phyloP scores from a whole-genome alignment of 1,284 basidiomycete genomes.

The Fomitopsis palustris region DNA sequence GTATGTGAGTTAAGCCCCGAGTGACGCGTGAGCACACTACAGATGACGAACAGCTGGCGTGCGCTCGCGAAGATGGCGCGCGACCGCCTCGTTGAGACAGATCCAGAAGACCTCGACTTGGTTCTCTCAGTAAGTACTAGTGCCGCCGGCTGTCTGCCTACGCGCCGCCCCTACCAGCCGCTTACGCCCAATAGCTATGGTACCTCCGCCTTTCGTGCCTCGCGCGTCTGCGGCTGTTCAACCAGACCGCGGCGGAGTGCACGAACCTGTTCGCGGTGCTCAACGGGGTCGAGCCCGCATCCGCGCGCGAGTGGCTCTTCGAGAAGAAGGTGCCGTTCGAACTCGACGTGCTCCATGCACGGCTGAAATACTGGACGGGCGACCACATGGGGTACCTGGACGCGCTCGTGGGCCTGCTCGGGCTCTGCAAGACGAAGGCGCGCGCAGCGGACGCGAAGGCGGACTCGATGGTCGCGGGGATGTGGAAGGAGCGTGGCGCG shows the following conservation, averaged over 20 bases:
- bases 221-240: slow-evolving; percentile 75
- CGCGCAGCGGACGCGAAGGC: slow-evolving; percentile 30
- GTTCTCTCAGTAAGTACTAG: slow-evolving; percentile 67
- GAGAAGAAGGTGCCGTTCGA: slow-evolving; percentile 73
- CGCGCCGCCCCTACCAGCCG: background rate
- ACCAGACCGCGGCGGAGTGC: slow-evolving; percentile 76
- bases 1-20: background rate
- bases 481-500: slow-evolving; percentile 79
- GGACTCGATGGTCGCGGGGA: slow-evolving; percentile 44
- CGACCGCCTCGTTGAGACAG: slow-evolving; percentile 65
- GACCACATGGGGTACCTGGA: slow-evolving; percentile 76
- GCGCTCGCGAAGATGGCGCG: slow-evolving; percentile 74
- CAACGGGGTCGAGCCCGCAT: slow-evolving; percentile 48
- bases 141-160: background rate
- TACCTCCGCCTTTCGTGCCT: slow-evolving; percentile 74
- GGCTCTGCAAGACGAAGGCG: slow-evolving; percentile 66
- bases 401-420: slow-evolving; percentile 74
- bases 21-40: slow-evolving; percentile 7
- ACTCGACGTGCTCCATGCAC: slow-evolving; percentile 69
- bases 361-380: slow-evolving; percentile 71
- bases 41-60: slow-evolving; percentile 86
- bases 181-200: slow-evolving; percentile 55
- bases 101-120: slow-evolving; percentile 60
- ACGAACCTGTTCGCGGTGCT: slow-evolving; percentile 76
- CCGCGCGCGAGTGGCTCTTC: slow-evolving; percentile 49